A percentile compares a stretch with the other conserved stretches of the same genome.
These are phyloP conservation scores for Annulohypoxylon bovei DNA, from an alignment of 495 filamentous ascomycete species.

Conservation along the genomic window DNA sequence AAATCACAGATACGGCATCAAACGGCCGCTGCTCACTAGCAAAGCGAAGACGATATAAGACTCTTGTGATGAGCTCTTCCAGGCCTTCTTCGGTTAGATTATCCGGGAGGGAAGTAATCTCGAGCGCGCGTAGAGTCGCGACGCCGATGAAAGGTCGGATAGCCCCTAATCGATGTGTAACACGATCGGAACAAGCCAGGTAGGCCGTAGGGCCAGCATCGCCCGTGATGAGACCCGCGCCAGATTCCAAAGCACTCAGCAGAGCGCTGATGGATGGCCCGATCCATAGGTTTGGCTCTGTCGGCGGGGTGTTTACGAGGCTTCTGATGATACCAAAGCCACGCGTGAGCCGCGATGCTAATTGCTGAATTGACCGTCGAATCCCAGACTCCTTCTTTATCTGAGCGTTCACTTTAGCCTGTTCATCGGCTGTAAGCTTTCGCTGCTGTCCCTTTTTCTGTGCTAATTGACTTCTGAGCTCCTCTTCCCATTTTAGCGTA, in stretches of 20 bases:
- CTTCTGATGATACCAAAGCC: slow-evolving; percentile 85
- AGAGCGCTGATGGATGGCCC: slow-evolving; percentile 76
- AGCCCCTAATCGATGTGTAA: slow-evolving; percentile 78
- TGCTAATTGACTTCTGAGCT: slow-evolving; percentile 86
- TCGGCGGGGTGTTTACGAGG: slow-evolving; percentile 85
- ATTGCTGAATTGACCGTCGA: slow-evolving; percentile 70
- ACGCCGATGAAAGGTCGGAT: slow-evolving; percentile 84
- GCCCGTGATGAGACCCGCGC: slow-evolving; percentile 81
- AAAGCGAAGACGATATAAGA: slow-evolving; percentile 90
- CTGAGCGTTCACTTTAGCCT: slow-evolving; percentile 89
- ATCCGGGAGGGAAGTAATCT: slow-evolving; percentile 73
- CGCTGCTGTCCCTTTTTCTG: slow-evolving; percentile 91
- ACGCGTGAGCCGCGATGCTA: slow-evolving; percentile 75
- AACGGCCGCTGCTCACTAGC: slow-evolving; percentile 91
- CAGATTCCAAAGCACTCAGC: slow-evolving; percentile 76
- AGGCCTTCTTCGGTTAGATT: slow-evolving; percentile 80
- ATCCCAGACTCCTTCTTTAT: slow-evolving; percentile 86
- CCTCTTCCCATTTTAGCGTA: slow-evolving; percentile 95
- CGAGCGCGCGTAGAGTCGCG: slow-evolving; percentile 82
- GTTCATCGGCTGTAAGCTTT: slow-evolving; percentile 90
- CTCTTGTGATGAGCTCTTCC: slow-evolving; percentile 85
- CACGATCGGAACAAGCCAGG: slow-evolving; percentile 75
- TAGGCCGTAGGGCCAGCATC: slow-evolving; percentile 82
- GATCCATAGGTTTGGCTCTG: slow-evolving; percentile 86
- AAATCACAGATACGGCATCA: slow-evolving; percentile 84